A percentile compares a stretch with the other conserved stretches of the same genome.
Evolutionary conservation across 2,329 filamentous ascomycete genomes (phyloP).

Genomic region (Talaromyces amestolkiae): DNA sequence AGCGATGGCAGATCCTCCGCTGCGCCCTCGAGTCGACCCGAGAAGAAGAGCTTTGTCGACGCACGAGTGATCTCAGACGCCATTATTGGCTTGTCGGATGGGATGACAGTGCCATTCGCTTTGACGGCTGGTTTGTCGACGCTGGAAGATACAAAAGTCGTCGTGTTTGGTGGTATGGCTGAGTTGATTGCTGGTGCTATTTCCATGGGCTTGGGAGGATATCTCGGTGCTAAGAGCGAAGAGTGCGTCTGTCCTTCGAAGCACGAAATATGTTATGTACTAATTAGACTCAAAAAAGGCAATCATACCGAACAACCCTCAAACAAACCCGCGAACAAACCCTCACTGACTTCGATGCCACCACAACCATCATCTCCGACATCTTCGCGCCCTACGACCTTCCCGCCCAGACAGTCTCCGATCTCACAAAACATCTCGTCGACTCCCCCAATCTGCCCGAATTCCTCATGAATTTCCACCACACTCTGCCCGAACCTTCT

Average conservation of each 20-base stretch:
- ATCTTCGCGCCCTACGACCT: conserved; percentile 42
- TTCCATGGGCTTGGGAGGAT: conserved; percentile 74
- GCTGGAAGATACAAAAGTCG: conserved; percentile 63
- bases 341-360: conserved; percentile 30
- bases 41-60: conserved; percentile 29
- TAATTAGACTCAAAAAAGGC: too few species aligned
- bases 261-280: too few species aligned
- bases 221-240: conserved; percentile 60
- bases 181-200: conserved; percentile 75
- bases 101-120: conserved; percentile 76
- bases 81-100: conserved; percentile 75
- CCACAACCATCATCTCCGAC: conserved; percentile 34
- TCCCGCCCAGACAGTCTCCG: conserved; percentile 34
- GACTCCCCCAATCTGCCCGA: conserved; percentile 37
- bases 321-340: conserved; percentile 37
- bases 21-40: background rate
- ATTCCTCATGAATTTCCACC: conserved; percentile 45
- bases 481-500: conserved; percentile 39
- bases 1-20: background rate
- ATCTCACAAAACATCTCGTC: conserved; percentile 37
- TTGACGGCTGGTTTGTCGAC: conserved; percentile 67
- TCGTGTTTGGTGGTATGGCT: conserved; percentile 70
- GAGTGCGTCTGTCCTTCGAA: conserved; percentile 27
- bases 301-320: conserved; percentile 41
- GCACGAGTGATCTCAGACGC: conserved; percentile 52